A percentile compares a stretch with the other conserved stretches of the same genome.
These are phyloP conservation scores for Inonotus obliquus DNA, from an alignment of 1,284 basidiomycete species.

Conservation along the genomic window DNA sequence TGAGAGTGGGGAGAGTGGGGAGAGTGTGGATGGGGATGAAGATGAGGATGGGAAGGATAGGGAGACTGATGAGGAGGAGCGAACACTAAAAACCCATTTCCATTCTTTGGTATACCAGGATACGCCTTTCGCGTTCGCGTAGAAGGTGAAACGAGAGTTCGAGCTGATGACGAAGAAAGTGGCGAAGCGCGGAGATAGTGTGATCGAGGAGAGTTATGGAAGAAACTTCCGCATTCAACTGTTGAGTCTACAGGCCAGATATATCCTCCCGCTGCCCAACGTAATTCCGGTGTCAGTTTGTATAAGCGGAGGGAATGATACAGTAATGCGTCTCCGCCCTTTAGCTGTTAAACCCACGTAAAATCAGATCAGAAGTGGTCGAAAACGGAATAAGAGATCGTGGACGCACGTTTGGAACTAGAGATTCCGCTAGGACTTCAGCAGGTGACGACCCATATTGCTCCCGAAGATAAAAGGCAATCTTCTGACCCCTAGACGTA, in stretches of 20 bases:
- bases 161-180: background rate
- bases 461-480: conserved; percentile 66
- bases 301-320: conserved; percentile 73
- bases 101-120: conserved; percentile 4
- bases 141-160: conserved; percentile 2
- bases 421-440: conserved; percentile 59
- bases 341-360: conserved; percentile 46
- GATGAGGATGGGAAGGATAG: too few relatives aligned
- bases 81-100: background rate
- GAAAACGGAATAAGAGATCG: background rate
- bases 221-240: conserved; percentile 55
- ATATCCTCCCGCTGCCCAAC: conserved; percentile 76
- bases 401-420: conserved; percentile 67
- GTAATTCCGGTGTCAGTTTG: conserved; percentile 67
- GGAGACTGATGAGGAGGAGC: too few relatives aligned
- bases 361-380: conserved; percentile 2
- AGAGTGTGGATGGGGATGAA: too few relatives aligned
- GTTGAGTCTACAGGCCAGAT: conserved; percentile 71
- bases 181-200: conserved; percentile 30
- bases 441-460: conserved; percentile 73
- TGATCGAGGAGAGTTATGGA: conserved; percentile 32
- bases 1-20: too few relatives aligned
- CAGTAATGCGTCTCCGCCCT: conserved; percentile 68
- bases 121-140: conserved; percentile 7
- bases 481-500: conserved; percentile 57